Evolutionary conservation across 2,329 filamentous ascomycete genomes (phyloP), one percentile per base, ranked within the genome.

Genomic region (Xylaria sp.): DNA sequence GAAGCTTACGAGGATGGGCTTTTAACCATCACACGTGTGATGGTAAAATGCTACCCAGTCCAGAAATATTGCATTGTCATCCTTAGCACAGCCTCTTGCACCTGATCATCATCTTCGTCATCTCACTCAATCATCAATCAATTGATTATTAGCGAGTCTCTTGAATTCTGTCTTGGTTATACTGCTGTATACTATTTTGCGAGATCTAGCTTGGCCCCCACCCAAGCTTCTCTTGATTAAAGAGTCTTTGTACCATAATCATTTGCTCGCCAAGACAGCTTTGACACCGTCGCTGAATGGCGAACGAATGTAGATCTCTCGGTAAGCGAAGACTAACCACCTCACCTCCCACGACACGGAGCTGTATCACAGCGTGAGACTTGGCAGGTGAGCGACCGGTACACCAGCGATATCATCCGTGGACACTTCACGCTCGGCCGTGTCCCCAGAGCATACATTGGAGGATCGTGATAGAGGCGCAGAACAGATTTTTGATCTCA

Each of bases 241-340:
- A 18, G 18, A n/a, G 28, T 56, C 23, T 7, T 61, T 31, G 18
- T n/a, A 34, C 23, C 28, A n/a, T 41, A 28, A 58, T 18, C 4
- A 28, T 54, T 48, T 34, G 1, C 41, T 56, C 58, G 18, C n/a
- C 34, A 37, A 37, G 34, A 10, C n/a, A 5, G 13, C 25, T 2
- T 44, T 23, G 15, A 25, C 9, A 4, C 48, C 44, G 4, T 20
- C 28, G 34, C 34, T 57, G 34, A 34, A 63, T 59, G 20, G 59
- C 41, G 48, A 64, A 55, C 18, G 55, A 23, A 59, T 54, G 60
- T 20, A 44, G 58, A 37, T 41, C 44, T 13, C 12, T 63, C 65
- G 58, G 65, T 52, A 51, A 66, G 65, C 65, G 65, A 63, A 58
- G 58, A 63, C 34, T 25, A 60, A 37, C 34, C 34, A 37, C 34